Base-by-base conservation (phyloP, 1,139 yeast genomes). In the Suzukiozyma palmioleophila region DNA sequence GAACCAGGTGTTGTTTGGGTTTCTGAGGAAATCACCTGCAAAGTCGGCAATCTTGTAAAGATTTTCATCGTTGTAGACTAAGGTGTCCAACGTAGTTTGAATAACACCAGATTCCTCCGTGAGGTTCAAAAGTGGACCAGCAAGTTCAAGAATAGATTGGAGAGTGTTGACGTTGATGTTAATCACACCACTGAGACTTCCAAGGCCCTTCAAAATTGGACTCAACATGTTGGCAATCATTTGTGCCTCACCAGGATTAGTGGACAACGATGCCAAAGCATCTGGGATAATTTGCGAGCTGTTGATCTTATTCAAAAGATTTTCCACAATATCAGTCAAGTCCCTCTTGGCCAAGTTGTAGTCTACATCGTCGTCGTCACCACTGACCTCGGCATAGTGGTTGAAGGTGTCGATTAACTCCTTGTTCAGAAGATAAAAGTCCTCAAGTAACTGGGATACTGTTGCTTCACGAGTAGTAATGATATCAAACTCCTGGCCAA, bases 221-320 rank as follows among this genome's bases (percentile, higher is more conserved):
- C 15, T 14, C n/a, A 28, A 10, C 10, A 28, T n/a, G 10, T 13
- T 8, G n/a, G 31, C 31, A 28, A 28, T 28, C 6, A 6, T n/a
- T 5, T 12, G 10, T 3, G 39, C 39, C 35, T n/a, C 39, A n/a
- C n/a, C 21, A 3, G 39, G 18, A 42, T 26, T 46, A 31, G 28
- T 47, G 0, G 74, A 69, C 3, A 68, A 52, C 34, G 55, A 62
- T 35, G 59, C 56, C 33, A 69, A 45, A 7, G 64, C 49, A 22
- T 57, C 56, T 15, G 53, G 47, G 15, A 69, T 46, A 10, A 69
- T 42, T 1, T 66, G 67, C 1, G 73, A 64, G 16, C 50, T 41
- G 40, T 56, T 58, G 12, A 64, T 50, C 2, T 52, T 35, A n/a
- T 43, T 29, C 10, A 66, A 39, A 11, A 66, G 40, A 2, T 46